Base-by-base conservation (phyloP, 352 stramenopile species). In the Phytophthora capsici region DNA sequence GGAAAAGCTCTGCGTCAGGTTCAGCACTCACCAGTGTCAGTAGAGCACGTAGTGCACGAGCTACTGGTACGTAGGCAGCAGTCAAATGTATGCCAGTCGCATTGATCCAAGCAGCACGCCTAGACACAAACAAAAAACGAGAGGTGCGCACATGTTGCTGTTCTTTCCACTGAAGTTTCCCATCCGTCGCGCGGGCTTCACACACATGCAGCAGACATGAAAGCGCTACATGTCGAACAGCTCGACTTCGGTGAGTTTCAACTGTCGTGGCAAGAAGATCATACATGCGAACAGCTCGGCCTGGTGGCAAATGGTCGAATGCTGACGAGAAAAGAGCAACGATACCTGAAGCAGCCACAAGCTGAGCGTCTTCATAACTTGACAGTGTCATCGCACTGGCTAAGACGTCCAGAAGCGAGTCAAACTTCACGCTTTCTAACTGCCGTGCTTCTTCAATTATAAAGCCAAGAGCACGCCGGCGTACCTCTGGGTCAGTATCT, bases 351-450 rank as follows among this genome's bases (percentile, higher is more conserved):
- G 76, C 74, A 6, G 88, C 88, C 14, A 81, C 67, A 17, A 89
- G 52, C 36, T 95, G 88, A 20, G 87, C 66, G 44, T 96, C 83
- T 55, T 88, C 78, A 49, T 85, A 81, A 6, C 58, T 72, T n/a
- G 89, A 86, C 20, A 89, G 50, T 19, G 74, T 71, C 43, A 94
- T 79, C 4, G 86, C 82, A 40, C 73, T 91, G 25, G 88, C 80
- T 20, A 96, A 60, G 19, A 95, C 86, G 32, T 95, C 86, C 10
- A 96, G 69, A 12, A 96, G 58, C 6, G 78, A 66, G 25, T 94
- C 84, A 64, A 95, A 96, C 37, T 91, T 90, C 7, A 85, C 67
- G 57, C 83, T 94, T 63, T 95, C 86, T n/a, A 93, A 56, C 20
- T 89, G 78, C 7, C 84, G 75, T 4, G 86, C 81, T 2, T 93